Evolutionary conservation across 176 grass and related monocot species (phyloP).

Genomic region (Ensete ventricosum): DNA sequence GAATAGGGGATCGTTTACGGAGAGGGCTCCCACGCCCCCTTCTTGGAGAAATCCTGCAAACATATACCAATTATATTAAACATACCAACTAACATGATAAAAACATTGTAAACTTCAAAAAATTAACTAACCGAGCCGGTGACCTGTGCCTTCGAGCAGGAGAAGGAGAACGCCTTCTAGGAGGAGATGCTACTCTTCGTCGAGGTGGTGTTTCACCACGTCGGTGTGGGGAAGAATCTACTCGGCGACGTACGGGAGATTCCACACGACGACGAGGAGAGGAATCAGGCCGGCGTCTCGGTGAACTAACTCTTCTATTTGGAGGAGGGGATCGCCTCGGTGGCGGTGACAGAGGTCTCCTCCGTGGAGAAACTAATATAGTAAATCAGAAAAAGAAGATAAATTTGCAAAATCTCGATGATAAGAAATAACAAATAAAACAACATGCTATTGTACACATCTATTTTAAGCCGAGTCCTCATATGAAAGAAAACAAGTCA

Average conservation of each 20-base stretch:
- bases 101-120: neutral
- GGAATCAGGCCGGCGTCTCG: conserved; percentile 35
- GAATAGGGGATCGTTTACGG: conserved; percentile 61
- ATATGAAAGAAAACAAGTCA: neutral
- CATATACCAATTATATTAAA: conserved; percentile 16
- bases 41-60: conserved; percentile 63
- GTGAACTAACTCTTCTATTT: conserved; percentile 49
- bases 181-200: conserved; percentile 46
- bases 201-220: conserved; percentile 24
- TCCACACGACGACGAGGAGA: conserved; percentile 17
- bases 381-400: neutral
- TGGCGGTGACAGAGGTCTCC: conserved; percentile 53
- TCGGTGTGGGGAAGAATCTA: conserved; percentile 37
- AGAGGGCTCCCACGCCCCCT: conserved; percentile 66
- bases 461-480: neutral
- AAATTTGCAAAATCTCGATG: neutral
- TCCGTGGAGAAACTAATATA: conserved; percentile 57
- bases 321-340: conserved; percentile 55
- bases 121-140: conserved; percentile 46
- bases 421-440: conserved; percentile 17
- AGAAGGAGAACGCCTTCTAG: conserved; percentile 77
- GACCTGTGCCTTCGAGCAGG: conserved; percentile 80
- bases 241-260: conserved; percentile 42
- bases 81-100: neutral
- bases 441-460: neutral